Base-by-base conservation (phyloP, 2,329 filamentous ascomycete species). In the Fusarium tricinctum region DNA sequence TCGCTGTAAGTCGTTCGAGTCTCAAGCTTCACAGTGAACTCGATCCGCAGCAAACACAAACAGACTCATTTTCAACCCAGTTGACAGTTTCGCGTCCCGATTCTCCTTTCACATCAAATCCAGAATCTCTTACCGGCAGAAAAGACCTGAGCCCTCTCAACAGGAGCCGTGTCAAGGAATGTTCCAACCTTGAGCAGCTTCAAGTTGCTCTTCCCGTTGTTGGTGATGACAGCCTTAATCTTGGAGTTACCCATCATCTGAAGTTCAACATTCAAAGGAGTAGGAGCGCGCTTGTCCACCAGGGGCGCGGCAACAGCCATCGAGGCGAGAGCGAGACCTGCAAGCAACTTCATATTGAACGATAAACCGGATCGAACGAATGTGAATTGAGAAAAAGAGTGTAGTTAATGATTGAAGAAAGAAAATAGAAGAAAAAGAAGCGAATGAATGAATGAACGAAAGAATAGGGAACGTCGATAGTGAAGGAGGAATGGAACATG, bases 171-270 rank as follows among this genome's bases (percentile, higher is more conserved):
- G 68, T 86, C 85, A 47, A 88, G 77, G 68, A 88, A 82, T 52
- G 83, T 85, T 33, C 85, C 85, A 43, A 81, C 80, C 78, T 82
- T 86, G 65, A 88, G 77, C 26, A 88, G 73, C 75, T 86, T 85
- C 65, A 88, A 73, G 58, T 79, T 79, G 46, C 77, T 78, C 45
- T 78, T 78, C 45, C 85, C 85, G 32, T 78, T 85, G 80, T 88
- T 88, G 68, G 82, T 86, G 61, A 88, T 79, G 45, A 78, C 77
- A 30, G 85, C 83, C 78, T 85, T 86, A 68, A 88, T 80, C 54
- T 79, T 80, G n/a, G 84, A 82, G 77, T 87, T 87, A 59, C 82
- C 83, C 22, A 81, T 74, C 69, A 82, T 78, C 74, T 83, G 77
- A 57, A 86, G 80, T 72, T 82, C 77, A 62, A 84, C 81, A 20